Percentiles rank a stretch among this genome's conserved stretches.
Evolutionary conservation across 345 rosid genomes (phyloP).

Genomic region (Laguncularia racemosa): DNA sequence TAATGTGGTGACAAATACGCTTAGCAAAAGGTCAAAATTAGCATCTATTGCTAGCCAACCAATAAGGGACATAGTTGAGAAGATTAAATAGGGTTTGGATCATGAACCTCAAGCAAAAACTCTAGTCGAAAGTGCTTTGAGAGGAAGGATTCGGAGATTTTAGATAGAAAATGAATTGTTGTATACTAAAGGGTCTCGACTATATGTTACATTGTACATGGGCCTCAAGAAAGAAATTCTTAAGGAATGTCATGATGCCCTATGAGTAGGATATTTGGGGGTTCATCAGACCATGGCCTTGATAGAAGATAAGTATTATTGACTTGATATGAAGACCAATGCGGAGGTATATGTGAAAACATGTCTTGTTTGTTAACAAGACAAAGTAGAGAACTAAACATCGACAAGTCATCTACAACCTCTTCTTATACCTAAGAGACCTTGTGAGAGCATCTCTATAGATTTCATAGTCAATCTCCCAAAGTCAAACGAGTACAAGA

Average conservation of each 20-base stretch:
- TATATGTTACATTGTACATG: too few relatives aligned
- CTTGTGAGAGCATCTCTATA: conserved; percentile 1
- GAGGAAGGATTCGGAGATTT: background rate
- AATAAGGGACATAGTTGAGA: background rate
- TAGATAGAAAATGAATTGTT: too few relatives aligned
- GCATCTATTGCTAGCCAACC: background rate
- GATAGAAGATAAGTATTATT: too few relatives aligned
- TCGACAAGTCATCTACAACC: background rate
- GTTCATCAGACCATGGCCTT: too few relatives aligned
- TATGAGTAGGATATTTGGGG: too few relatives aligned
- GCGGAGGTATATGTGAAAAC: background rate
- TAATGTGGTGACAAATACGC: background rate
- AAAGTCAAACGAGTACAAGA: background rate
- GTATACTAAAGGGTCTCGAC: too few relatives aligned
- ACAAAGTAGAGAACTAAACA: background rate
- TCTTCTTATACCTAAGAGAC: background rate
- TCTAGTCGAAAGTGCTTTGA: too few relatives aligned
- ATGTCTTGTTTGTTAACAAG: background rate
- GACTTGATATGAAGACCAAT: background rate
- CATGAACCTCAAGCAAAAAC: too few relatives aligned
- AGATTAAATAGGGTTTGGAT: too few relatives aligned
- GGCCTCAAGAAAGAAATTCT: too few relatives aligned
- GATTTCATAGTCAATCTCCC: background rate
- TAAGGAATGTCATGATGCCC: too few relatives aligned
- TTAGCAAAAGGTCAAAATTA: background rate